Percentiles rank a stretch among this genome's conserved stretches.
These are phyloP conservation scores for Waitea zeae DNA, from an alignment of 1,284 basidiomycete species.

Conservation along the genomic window DNA sequence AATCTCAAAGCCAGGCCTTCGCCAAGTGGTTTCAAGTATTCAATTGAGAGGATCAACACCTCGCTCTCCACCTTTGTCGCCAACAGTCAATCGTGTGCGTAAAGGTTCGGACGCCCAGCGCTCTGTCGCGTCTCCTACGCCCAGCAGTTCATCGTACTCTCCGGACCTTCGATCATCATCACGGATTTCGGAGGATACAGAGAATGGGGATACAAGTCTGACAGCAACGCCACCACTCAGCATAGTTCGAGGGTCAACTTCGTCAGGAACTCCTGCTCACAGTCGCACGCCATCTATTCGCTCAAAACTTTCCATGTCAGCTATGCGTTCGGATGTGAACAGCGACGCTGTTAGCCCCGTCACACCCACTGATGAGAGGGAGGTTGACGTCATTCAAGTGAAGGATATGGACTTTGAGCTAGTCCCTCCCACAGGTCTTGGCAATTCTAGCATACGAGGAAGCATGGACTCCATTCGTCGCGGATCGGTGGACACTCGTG, in stretches of 20 bases:
- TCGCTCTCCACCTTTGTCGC: slow-evolving; percentile 1
- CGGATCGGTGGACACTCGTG: too few relatives aligned
- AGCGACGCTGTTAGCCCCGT: too few relatives aligned
- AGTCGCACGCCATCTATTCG: slow-evolving; percentile 21
- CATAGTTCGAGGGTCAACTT: slow-evolving; percentile 8
- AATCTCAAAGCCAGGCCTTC: slow-evolving; percentile 7
- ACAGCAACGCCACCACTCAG: too few relatives aligned
- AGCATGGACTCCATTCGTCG: too few relatives aligned
- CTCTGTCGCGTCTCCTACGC: too few relatives aligned
- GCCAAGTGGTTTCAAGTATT: slow-evolving; percentile 9
- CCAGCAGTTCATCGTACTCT: too few relatives aligned
- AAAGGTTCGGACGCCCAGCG: too few relatives aligned
- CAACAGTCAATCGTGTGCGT: too few relatives aligned
- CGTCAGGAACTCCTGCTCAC: neutral
- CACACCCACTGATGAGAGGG: slow-evolving; percentile 12
- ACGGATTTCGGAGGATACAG: too few relatives aligned
- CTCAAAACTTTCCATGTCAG: slow-evolving; percentile 39
- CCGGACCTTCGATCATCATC: too few relatives aligned
- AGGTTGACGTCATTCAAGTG: slow-evolving; percentile 41
- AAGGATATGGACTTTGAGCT: slow-evolving; percentile 70
- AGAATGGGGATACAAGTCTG: too few relatives aligned
- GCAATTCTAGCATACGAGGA: too few relatives aligned
- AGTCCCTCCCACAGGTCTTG: slow-evolving; percentile 38
- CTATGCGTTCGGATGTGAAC: slow-evolving; percentile 27
- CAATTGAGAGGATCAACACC: neutral